Evolutionary conservation across 768 basidiomycete genomes (phyloP).

Genomic region (Galerina marginata): DNA sequence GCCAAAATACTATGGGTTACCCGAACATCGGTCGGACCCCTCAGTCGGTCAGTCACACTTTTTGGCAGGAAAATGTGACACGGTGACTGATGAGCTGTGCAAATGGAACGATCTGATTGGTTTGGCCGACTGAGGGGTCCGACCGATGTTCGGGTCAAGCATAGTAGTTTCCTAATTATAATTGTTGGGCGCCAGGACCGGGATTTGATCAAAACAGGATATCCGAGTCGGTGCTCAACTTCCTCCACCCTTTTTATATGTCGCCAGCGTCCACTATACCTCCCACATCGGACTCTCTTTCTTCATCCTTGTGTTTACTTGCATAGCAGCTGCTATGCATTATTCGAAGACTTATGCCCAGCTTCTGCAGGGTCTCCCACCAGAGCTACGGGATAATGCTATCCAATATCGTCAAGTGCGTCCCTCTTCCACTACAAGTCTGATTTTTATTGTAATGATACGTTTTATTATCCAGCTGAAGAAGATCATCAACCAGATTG

Average conservation of each 20-base stretch:
- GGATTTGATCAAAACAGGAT: not conserved
- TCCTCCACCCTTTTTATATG: slow-evolving; percentile 4
- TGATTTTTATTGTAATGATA: not conserved
- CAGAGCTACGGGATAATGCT: slow-evolving; percentile 76
- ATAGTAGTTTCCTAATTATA: no score
- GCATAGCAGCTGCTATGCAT: slow-evolving; percentile 54
- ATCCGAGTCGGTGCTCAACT: not conserved
- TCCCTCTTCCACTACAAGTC: not conserved
- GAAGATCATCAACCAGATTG: slow-evolving; percentile 85
- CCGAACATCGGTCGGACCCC: no score
- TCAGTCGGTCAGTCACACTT: no score
- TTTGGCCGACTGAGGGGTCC: no score
- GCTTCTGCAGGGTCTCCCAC: slow-evolving; percentile 69
- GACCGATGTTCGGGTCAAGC: no score
- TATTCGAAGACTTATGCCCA: slow-evolving; percentile 74
- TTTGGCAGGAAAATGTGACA: no score
- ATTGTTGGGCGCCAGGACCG: no score
- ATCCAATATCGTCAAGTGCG: slow-evolving; percentile 84
- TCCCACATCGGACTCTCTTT: not conserved
- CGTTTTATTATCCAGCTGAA: slow-evolving; percentile 66
- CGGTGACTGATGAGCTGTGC: no score
- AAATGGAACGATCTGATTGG: no score
- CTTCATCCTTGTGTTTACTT: not conserved
- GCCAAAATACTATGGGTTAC: no score
- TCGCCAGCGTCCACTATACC: not conserved